Conservation (phyloP, 768 basidiomycete genomes). For the Pulveroboletus frians region DNA sequence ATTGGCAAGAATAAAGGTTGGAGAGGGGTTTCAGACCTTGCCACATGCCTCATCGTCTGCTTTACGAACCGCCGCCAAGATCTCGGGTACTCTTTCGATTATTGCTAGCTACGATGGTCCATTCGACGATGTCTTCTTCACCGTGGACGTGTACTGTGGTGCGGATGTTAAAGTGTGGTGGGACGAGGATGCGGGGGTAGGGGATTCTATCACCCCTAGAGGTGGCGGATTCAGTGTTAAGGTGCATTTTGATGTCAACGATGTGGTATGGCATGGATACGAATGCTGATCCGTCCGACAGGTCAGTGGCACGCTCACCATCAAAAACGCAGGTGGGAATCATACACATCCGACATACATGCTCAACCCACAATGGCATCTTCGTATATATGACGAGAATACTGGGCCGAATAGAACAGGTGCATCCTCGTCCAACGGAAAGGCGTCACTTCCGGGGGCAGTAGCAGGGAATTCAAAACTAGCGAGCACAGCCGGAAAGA, state of each 20-base stretch:
- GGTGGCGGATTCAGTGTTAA: conserved; percentile 11
- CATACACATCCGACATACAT: conserved; percentile 75
- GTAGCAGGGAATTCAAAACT: not conserved
- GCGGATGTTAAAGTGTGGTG: conserved; percentile 37
- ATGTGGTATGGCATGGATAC: not conserved
- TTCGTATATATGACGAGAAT: conserved; percentile 47
- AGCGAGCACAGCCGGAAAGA: conserved; percentile 5
- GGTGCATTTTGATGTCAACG: conserved; percentile 4
- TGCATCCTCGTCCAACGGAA: not conserved
- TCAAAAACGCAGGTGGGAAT: conserved; percentile 80
- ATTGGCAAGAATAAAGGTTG: conserved; percentile 24
- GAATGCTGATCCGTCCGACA: conserved; percentile 25
- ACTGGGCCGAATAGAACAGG: conserved; percentile 1
- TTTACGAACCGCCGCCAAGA: conserved; percentile 19
- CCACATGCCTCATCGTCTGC: not conserved
- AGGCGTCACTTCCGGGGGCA: not conserved
- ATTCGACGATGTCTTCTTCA: conserved; percentile 57
- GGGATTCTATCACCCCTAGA: not conserved
- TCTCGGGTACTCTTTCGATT: conserved; percentile 43
- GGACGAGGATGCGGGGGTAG: conserved; percentile 36
- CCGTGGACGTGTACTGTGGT: conserved; percentile 51
- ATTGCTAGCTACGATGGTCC: conserved; percentile 67
- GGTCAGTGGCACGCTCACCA: conserved; percentile 60
- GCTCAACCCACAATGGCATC: conserved; percentile 83
- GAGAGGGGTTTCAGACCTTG: conserved; percentile 23